Base-by-base conservation (phyloP, 441 rosid species). In the Pelargonium australe region DNA sequence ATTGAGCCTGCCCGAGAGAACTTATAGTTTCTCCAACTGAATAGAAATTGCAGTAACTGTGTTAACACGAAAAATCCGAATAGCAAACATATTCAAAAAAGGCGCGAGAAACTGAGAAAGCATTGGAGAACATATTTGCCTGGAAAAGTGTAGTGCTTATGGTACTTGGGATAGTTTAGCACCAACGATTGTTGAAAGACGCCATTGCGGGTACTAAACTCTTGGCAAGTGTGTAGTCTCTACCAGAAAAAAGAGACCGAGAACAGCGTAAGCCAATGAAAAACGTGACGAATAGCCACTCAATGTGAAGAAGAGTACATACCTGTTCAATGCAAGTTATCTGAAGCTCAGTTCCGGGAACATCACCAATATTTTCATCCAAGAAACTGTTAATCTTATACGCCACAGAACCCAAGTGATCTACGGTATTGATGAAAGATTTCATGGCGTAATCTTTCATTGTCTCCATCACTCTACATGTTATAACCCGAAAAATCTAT, bases 341-440 rank as follows among this genome's bases (percentile, higher is more conserved):
- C 16, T 77, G 86, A 57, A 84, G 86, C 31, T 78, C 86, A 34
- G 86, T 74, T 43, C 73, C 81, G 64, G 88, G 86, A 80, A 81
- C 75, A 65, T 85, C 86, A 37, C 75, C 76, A 16, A 84, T 71
- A 68, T 85, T 85, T 57, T 87, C 88, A 65, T 86, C 81, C 60
- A 90, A 69, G 64, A 84, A 77, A n/a, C 74, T 45, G 80, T 83
- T 84, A 47, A 91, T 80, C 81, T 91, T 91, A 81, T 66, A 83
- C 7, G 96, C 89, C 37, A 90, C 91, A 41, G 94, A 88, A 72
- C 99, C 99, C 82, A 95, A 79, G 74, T 95, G 97, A 71, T 95
- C 99, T 11, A 95, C 85, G 3, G 91, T 89, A 68, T 81, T 91
- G 69, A 90, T 77, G 79, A 91, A 75, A 69, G 97, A 96, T 76